Base-by-base conservation (phyloP, 2,329 filamentous ascomycete species). In the Fusarium sp. region DNA sequence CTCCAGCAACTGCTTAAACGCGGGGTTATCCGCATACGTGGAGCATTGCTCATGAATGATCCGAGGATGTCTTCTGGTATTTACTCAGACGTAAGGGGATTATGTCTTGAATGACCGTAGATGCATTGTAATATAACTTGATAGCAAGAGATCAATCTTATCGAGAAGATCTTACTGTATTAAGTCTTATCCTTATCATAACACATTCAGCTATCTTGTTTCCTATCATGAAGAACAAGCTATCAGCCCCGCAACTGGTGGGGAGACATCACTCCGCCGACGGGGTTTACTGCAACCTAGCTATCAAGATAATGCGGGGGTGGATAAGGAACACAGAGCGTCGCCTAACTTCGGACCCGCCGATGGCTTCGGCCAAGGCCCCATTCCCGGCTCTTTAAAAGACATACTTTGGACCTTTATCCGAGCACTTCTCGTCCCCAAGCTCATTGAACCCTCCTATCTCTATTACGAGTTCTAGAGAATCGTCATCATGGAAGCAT, bases 271-370 rank as follows among this genome's bases (percentile, higher is more conserved):
- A 10, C 35, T 61, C 58, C 39, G 46, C 45, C 55, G 39, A 60
- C 58, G 46, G 46, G 58, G 14, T 27, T 43, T 35, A 33, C 4
- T 20, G 31, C n/a, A 36, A 20, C 39, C 40, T 20, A 27, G 21
- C 47, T 50, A 50, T 50, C 35, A 29, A 50, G 23, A 23, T 15
- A 61, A 54, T 61, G 55, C 58, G 58, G 58, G 56, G 58, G 58
- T 61, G 56, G 56, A 60, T 60, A 59, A 59, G 31, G n/a, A n/a
- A n/a, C n/a, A n/a, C 27, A 18, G 7, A 29, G 14, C 23, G 20
- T 39, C 35, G 11, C 20, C 13, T 6, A 33, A 21, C 37, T 40
- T n/a, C 37, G 29, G 31, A 52, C 8, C 17, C 25, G 23, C 18
- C 17, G 56, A 36, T 58, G 25, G 20, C 21, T 8, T 20, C 27